These are phyloP conservation scores for Craterostigma plantagineum DNA, from an alignment of 257 asterid genomes.

Conservation along the genomic window DNA sequence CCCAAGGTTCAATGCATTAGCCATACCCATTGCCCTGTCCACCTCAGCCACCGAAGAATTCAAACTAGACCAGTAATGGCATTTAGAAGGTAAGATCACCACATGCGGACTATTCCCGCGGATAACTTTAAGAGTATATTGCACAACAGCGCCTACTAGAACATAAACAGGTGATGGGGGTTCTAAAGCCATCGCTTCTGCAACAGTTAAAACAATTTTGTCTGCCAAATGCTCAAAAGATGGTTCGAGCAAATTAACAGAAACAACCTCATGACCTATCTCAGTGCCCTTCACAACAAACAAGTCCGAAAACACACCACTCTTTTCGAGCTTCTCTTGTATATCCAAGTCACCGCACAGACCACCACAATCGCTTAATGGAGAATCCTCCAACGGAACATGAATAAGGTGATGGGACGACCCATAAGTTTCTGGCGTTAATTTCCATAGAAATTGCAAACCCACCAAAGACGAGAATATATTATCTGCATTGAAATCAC, in stretches of 20 bases:
- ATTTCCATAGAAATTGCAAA: constrained; percentile 61
- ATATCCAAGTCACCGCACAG: constrained; percentile 78
- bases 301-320: constrained; percentile 72
- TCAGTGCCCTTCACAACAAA: constrained; percentile 72
- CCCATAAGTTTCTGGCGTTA: constrained; percentile 50
- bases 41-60: constrained; percentile 73
- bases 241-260: constrained; percentile 62
- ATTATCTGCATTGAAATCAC: constrained; percentile 42
- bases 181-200: constrained; percentile 89
- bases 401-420: constrained; percentile 57
- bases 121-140: constrained; percentile 54
- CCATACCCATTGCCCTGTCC: constrained; percentile 40
- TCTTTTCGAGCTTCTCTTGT: constrained; percentile 69
- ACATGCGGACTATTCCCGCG: constrained; percentile 46
- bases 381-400: constrained; percentile 81
- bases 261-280: constrained; percentile 78
- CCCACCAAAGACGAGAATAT: constrained; percentile 89
- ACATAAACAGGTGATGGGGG: constrained; percentile 85
- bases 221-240: constrained; percentile 39
- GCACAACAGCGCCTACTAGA: constrained; percentile 60
- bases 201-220: constrained; percentile 64
- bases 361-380: constrained; percentile 81
- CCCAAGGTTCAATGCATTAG: constrained; percentile 54
- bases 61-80: constrained; percentile 55
- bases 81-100: constrained; percentile 61